phyloP scores from a whole-genome alignment of 768 basidiomycete species.

The Collybiopsis confluens region DNA sequence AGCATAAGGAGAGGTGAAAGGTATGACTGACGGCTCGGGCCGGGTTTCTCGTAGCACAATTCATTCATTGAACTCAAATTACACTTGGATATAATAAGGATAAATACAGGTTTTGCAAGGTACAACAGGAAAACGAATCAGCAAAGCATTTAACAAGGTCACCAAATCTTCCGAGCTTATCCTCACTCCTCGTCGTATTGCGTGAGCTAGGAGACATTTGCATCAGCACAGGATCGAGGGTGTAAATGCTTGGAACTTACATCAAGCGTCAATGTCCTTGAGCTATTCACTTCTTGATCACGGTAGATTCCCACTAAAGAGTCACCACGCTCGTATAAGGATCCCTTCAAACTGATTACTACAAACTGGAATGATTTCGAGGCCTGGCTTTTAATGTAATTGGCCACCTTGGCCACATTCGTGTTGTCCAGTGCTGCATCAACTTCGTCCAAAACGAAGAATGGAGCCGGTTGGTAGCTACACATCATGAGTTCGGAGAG shows the following conservation, averaged over 20 bases:
- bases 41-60: too few species aligned
- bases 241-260: too few species aligned
- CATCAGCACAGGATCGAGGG: too few species aligned
- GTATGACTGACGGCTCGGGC: too few species aligned
- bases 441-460: constrained; percentile 98
- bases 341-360: constrained; percentile 94
- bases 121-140: not conserved
- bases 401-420: constrained; percentile 95
- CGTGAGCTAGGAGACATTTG: constrained; percentile 47
- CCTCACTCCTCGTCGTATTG: constrained; percentile 66
- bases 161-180: too few species aligned
- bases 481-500: not conserved
- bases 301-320: constrained; percentile 93
- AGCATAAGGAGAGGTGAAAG: too few species aligned
- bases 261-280: constrained; percentile 87
- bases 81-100: not conserved
- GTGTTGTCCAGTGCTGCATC: constrained; percentile 98
- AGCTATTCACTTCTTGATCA: constrained; percentile 92
- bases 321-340: constrained; percentile 85
- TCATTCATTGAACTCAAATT: too few species aligned
- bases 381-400: constrained; percentile 84
- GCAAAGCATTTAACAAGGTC: not conserved
- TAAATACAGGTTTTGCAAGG: not conserved
- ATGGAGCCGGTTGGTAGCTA: constrained; percentile 94
- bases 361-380: constrained; percentile 90